phyloP scores from a whole-genome alignment of 495 filamentous ascomycete species.

The Diplogelasinospora grovesii region DNA sequence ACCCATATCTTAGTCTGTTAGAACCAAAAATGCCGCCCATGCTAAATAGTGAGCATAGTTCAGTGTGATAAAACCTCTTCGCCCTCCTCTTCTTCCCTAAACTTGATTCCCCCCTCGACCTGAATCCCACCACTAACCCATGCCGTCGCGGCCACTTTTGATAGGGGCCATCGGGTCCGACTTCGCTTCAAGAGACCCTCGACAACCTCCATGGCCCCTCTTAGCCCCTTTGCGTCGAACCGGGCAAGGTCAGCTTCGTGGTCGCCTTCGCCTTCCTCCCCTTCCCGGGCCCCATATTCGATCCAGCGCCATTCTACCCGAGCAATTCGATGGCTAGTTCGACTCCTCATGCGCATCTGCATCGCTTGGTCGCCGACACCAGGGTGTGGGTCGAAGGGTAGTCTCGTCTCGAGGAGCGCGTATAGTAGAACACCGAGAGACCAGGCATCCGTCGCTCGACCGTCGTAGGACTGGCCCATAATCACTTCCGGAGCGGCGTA shows the following conservation, averaged over 20 bases:
- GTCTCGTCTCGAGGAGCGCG: conserved; percentile 80
- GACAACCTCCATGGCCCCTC: conserved; percentile 70
- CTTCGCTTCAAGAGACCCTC: conserved; percentile 77
- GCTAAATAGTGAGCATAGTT: too few relatives aligned
- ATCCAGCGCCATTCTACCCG: conserved; percentile 92
- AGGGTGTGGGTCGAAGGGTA: conserved; percentile 86
- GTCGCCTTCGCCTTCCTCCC: conserved; percentile 39
- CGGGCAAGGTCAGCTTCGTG: conserved; percentile 41
- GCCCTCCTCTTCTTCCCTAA: conserved; percentile 57
- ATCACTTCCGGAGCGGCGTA: conserved; percentile 96
- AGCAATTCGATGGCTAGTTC: conserved; percentile 89
- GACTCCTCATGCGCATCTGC: conserved; percentile 52
- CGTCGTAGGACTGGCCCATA: conserved; percentile 91
- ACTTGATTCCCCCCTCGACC: conserved; percentile 62
- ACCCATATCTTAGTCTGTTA: too few relatives aligned
- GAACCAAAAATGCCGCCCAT: too few relatives aligned
- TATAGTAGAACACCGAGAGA: conserved; percentile 90
- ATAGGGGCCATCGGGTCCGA: conserved; percentile 63
- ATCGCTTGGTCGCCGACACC: conserved; percentile 59
- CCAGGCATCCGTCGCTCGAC: conserved; percentile 89
- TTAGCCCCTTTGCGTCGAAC: conserved; percentile 54
- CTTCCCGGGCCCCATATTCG: conserved; percentile 68
- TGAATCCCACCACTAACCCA: conserved; percentile 74
- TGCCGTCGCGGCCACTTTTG: conserved; percentile 59
- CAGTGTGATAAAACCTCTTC: conserved; percentile 41